Base-by-base conservation (phyloP, 192 early-diverging fungal species). In the Coemansia sp. region DNA sequence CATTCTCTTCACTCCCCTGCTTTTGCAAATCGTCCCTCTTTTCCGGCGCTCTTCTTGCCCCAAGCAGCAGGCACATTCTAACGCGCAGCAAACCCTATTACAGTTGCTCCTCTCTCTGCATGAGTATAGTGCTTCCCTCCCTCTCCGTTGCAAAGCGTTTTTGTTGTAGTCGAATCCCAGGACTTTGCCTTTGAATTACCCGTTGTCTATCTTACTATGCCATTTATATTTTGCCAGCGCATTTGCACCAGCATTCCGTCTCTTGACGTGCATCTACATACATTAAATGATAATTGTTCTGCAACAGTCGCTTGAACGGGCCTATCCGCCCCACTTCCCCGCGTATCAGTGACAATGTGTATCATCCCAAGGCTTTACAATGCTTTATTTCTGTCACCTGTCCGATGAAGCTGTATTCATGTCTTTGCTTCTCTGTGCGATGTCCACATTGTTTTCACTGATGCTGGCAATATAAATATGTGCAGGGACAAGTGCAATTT, bases 11-110 rank as follows among this genome's bases (percentile, higher is more conserved):
- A 10, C 57, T 35, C 35, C 8, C n/a, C 34, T n/a, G 57, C 9
- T 18, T n/a, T 59, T 59, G 57, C 57, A 59, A 59, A 59, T 59
- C 57, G 35, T 59, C 57, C 57, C 57, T 35, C 35, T 59, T 59
- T 58, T 53, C 24, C 9, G 10, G 2, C 24, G 51, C 23, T 26
- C 24, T 53, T 23, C 51, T 26, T 23, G 23, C 24, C 21, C 57
- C 57, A 59, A 36, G 16, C 16, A 33, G 26, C 35, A 59, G 26
- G 51, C 51, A 26, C 24, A 53, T 30, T 59, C 6, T 34, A n/a
- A 18, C 30, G 57, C 57, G 57, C 34, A 59, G 6, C 15, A 34
- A 59, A 59, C 35, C 8, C 33, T 59, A 20, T 59, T 59, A 10
- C 18, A 38, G 35, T 18, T 18, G 23, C 6, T 14, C 14, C 21